These are phyloP conservation scores for Geopyxis carbonaria DNA, from an alignment of 495 filamentous ascomycete genomes.

Conservation along the genomic window DNA sequence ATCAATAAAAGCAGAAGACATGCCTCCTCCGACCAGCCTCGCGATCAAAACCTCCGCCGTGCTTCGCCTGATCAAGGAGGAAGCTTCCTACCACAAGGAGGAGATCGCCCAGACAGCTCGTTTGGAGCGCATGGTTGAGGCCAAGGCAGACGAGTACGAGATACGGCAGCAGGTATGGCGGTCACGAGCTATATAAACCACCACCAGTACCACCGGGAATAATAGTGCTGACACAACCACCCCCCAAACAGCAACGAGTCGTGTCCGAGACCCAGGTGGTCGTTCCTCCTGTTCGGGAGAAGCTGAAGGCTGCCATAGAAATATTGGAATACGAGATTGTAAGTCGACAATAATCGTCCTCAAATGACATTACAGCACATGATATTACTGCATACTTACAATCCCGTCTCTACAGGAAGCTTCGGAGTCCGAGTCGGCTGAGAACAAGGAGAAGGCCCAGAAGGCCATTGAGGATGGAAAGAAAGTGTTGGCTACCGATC, in stretches of 20 bases:
- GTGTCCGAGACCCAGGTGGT: constrained; percentile 70
- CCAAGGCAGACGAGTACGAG: constrained; percentile 46
- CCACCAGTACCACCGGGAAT: neutral
- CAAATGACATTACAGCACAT: constrained; percentile 29
- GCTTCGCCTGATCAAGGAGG: constrained; percentile 75
- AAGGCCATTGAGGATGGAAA: constrained; percentile 12
- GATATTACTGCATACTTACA: constrained; percentile 1
- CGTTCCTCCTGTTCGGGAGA: constrained; percentile 46
- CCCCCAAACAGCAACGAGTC: constrained; percentile 42
- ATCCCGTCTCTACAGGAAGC: no score
- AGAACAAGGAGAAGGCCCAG: constrained; percentile 23
- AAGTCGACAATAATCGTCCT: constrained; percentile 33
- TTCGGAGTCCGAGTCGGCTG: constrained; percentile 28
- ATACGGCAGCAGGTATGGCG: constrained; percentile 79
- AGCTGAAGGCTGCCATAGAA: constrained; percentile 48
- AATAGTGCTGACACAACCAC: neutral
- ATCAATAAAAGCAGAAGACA: constrained; percentile 25
- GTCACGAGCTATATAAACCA: no score
- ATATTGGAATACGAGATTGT: constrained; percentile 51
- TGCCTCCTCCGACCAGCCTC: constrained; percentile 58
- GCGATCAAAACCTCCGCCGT: constrained; percentile 56
- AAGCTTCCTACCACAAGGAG: constrained; percentile 75
- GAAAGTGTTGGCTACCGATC: constrained; percentile 7
- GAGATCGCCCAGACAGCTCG: constrained; percentile 51
- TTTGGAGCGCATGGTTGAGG: constrained; percentile 48